Evolutionary conservation across 2,329 filamentous ascomycete genomes (phyloP).

Genomic region (Colletotrichum abscissum): DNA sequence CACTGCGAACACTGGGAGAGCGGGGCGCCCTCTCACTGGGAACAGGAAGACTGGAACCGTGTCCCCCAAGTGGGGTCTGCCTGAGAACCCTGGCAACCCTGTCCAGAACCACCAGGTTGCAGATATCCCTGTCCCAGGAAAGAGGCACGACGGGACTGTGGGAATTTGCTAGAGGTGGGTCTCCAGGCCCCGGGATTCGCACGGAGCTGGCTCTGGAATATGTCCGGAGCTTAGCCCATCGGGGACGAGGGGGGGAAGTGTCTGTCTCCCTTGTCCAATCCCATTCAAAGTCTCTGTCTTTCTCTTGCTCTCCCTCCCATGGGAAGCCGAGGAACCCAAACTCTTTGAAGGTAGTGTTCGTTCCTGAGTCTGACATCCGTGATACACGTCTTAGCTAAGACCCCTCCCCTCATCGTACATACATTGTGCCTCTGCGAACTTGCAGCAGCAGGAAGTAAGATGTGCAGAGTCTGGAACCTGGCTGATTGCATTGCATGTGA

Average conservation of each 20-base stretch:
- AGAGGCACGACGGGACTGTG: not conserved
- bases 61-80: not conserved
- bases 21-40: not conserved
- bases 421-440: conserved; percentile 11
- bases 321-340: not conserved
- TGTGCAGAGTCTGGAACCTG: not conserved
- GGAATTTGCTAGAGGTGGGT: conserved; percentile 1
- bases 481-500: not conserved
- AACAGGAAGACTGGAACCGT: not conserved
- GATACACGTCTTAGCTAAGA: conserved; percentile 32
- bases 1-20: not conserved
- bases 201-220: conserved; percentile 32
- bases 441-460: conserved; percentile 8
- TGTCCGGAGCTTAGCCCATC: conserved; percentile 18
- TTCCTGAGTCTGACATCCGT: conserved; percentile 29
- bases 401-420: too few species aligned
- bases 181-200: conserved; percentile 16
- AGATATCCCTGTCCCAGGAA: not conserved
- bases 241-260: not conserved
- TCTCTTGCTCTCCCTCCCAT: too few species aligned
- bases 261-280: conserved; percentile 8
- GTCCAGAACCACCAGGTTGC: not conserved
- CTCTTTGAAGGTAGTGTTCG: not conserved
- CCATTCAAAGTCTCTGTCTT: too few species aligned
- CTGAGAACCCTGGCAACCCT: not conserved